Conservation (phyloP, 2,329 filamentous ascomycete genomes). For the Aspergillus neotritici region DNA sequence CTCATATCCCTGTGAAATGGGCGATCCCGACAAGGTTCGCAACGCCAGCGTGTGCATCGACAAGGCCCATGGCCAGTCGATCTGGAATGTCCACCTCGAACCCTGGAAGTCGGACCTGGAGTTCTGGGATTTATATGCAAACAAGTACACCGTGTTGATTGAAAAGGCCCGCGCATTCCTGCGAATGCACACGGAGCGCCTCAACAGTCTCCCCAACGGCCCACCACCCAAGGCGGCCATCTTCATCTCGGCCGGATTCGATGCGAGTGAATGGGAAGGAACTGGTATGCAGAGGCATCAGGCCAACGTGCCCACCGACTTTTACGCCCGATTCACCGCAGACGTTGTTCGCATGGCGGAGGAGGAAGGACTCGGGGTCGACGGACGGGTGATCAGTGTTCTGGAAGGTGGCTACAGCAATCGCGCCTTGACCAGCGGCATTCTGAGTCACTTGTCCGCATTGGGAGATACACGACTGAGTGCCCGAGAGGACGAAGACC, state of each 20-base stretch:
- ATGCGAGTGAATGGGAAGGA: constrained; percentile 92
- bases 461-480: constrained; percentile 48
- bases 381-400: constrained; percentile 85
- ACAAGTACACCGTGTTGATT: constrained; percentile 68
- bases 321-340: constrained; percentile 84
- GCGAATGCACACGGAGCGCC: constrained; percentile 62
- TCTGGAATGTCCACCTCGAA: constrained; percentile 95
- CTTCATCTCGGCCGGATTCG: constrained; percentile 93
- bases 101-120: constrained; percentile 75
- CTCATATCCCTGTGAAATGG: constrained; percentile 90
- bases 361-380: constrained; percentile 69
- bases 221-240: constrained; percentile 74
- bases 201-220: constrained; percentile 53
- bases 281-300: constrained; percentile 91
- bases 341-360: constrained; percentile 78
- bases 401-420: constrained; percentile 96
- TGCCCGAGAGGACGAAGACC: constrained; percentile 21
- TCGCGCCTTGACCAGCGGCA: constrained; percentile 77
- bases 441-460: constrained; percentile 84
- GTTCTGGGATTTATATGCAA: constrained; percentile 84
- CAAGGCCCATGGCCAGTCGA: constrained; percentile 83
- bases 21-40: constrained; percentile 88
- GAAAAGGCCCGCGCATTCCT: constrained; percentile 77
- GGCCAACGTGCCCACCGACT: constrained; percentile 92
- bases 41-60: constrained; percentile 93